Base-by-base conservation (phyloP, 139 green algal genomes). In the Chlorella sp. region DNA sequence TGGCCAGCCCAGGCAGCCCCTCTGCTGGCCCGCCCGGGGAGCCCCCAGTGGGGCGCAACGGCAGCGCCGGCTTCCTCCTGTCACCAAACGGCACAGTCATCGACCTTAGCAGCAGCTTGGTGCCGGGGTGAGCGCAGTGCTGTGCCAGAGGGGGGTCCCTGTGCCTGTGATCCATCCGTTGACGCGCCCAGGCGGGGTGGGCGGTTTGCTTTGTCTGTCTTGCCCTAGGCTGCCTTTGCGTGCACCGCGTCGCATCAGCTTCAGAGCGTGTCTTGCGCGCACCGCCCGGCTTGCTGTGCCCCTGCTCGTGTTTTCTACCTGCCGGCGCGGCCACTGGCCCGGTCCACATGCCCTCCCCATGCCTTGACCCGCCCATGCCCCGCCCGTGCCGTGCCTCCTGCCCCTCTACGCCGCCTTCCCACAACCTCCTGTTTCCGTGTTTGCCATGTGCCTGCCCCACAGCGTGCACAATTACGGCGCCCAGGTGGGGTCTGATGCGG, bases 101-200 rank as follows among this genome's bases (percentile, higher is more conserved):
- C 39, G 68, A 88, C 39, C n/a, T 88, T 39, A 88, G 66, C 61
- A 87, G 83, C 36, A 57, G 26, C 39, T 30, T 81, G 68, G 66
- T 69, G 39, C 16, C 84, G 28, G 84, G 77, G 84, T 88, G 39
- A 81, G 84, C 5, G 30, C 14, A 81, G 3, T 26, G 34, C 40
- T 36, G 12, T n/a, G 3, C 76, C 34, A 19, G 34, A 32, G 34
- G 16, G 36, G n/a, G n/a, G n/a, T n/a, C 3, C 34, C 34, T 57
- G 34, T 30, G 34, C 32, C 32, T 2, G 9, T 14, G n/a, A 36
- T 83, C 16, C 71, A 16, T 15, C 30, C 22, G 3, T 32, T 40
- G 37, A 32, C 73, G 75, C 75, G 30, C 14, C 34, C 26, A 21
- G 24, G 36, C 0, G 36, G 34, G 11, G 26, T 11, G 66, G 79